phyloP scores from a whole-genome alignment of 106 monocot species.

The Dactylorhiza incarnata region DNA sequence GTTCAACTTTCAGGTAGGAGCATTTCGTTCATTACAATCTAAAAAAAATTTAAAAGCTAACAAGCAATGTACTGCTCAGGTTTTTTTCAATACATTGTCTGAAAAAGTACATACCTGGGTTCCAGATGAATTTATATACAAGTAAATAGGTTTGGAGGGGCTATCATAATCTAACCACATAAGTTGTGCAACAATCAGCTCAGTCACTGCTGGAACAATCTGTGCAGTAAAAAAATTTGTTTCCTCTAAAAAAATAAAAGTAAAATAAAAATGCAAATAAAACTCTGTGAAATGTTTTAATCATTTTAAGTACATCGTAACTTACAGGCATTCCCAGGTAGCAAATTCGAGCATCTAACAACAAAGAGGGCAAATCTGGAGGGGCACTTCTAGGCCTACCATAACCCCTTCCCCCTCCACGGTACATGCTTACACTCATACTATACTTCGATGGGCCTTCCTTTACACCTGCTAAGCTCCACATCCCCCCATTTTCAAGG shows the following conservation, averaged over 20 bases:
- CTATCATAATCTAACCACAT: slow-evolving; percentile 91
- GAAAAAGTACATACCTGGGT: slow-evolving; percentile 44
- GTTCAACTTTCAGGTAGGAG: background rate
- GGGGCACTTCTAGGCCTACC: slow-evolving; percentile 80
- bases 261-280: slow-evolving; percentile 2
- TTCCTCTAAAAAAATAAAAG: background rate
- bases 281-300: background rate
- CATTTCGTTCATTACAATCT: background rate
- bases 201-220: slow-evolving; percentile 92
- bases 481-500: slow-evolving; percentile 89
- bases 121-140: slow-evolving; percentile 89
- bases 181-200: slow-evolving; percentile 84
- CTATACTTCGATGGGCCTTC: slow-evolving; percentile 68
- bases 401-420: slow-evolving; percentile 70
- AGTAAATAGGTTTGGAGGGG: slow-evolving; percentile 80
- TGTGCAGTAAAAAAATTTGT: slow-evolving; percentile 18
- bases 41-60: background rate
- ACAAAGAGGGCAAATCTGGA: slow-evolving; percentile 87
- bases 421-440: slow-evolving; percentile 89
- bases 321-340: slow-evolving; percentile 94
- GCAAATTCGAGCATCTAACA: slow-evolving; percentile 88
- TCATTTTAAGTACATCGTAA: background rate
- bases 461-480: slow-evolving; percentile 40
- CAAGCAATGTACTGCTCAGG: background rate
- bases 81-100: background rate